phyloP scores from a whole-genome alignment of 1,284 basidiomycete species.

The Porogramme epimiltina region DNA sequence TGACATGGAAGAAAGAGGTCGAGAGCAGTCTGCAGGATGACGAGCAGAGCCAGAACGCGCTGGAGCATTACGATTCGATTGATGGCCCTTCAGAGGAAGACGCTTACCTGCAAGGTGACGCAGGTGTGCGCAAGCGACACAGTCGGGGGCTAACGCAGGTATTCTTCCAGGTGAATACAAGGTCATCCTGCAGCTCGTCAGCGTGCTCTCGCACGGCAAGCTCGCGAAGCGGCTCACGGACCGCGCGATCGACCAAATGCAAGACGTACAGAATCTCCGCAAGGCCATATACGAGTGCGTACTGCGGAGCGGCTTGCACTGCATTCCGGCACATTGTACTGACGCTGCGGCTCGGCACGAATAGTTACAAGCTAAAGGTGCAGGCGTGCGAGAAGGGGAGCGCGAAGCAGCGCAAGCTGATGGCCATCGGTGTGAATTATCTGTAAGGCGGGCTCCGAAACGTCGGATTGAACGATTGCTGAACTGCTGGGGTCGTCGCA shows the following conservation, averaged over 20 bases:
- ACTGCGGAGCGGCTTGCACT: background rate
- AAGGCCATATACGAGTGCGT: constrained; percentile 89
- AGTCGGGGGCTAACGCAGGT: background rate
- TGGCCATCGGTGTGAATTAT: constrained; percentile 83
- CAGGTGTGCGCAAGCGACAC: background rate
- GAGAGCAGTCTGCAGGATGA: constrained; percentile 33
- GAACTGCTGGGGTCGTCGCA: constrained; percentile 13
- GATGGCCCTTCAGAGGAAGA: constrained; percentile 84
- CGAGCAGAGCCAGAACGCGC: constrained; percentile 32
- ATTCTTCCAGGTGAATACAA: constrained; percentile 87
- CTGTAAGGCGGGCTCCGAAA: constrained; percentile 50
- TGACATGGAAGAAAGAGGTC: constrained; percentile 54
- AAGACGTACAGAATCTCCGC: constrained; percentile 92
- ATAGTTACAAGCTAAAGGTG: constrained; percentile 88
- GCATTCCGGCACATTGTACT: background rate
- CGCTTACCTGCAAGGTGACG: constrained; percentile 80
- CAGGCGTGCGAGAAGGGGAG: constrained; percentile 83
- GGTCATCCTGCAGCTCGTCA: constrained; percentile 92
- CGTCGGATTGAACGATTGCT: constrained; percentile 13
- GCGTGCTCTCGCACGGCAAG: constrained; percentile 86
- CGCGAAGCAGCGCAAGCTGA: constrained; percentile 73
- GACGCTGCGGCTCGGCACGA: constrained; percentile 9
- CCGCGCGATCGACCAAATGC: constrained; percentile 86
- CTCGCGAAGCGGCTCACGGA: constrained; percentile 94
- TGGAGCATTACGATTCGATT: constrained; percentile 61